Conservation (phyloP, 441 rosid genomes). For the Erodium moschatum region DNA sequence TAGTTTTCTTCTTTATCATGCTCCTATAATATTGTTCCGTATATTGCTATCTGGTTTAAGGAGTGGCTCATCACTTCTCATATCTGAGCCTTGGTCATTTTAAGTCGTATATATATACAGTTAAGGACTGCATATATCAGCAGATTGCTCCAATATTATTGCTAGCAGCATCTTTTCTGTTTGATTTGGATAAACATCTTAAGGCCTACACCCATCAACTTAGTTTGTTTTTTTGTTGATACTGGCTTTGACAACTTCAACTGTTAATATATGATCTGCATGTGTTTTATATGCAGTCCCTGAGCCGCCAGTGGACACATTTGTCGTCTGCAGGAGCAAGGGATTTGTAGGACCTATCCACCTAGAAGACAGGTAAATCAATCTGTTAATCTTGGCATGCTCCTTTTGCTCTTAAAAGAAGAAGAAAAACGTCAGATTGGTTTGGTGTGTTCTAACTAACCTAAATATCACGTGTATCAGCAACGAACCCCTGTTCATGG, state of each 20-base stretch:
- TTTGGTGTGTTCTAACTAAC: constrained; percentile 9
- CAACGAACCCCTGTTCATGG: constrained; percentile 36
- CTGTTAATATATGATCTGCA: not conserved
- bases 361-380: constrained; percentile 32
- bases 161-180: too few species aligned
- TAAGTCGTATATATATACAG: not conserved
- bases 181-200: too few species aligned
- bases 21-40: not conserved
- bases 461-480: constrained; percentile 19
- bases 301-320: constrained; percentile 53
- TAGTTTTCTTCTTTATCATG: not conserved
- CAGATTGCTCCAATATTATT: too few species aligned
- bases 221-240: too few species aligned
- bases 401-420: not conserved
- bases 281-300: constrained; percentile 33
- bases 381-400: not conserved
- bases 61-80: not conserved
- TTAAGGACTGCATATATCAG: too few species aligned
- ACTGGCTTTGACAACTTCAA: not conserved
- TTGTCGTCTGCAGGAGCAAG: constrained; percentile 56
- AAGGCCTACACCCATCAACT: too few species aligned
- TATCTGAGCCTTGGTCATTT: not conserved
- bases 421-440: not conserved
- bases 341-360: constrained; percentile 29
- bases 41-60: not conserved